Evolutionary conservation across 345 rosid species (phyloP).

Genomic region (Bruguiera parviflora): DNA sequence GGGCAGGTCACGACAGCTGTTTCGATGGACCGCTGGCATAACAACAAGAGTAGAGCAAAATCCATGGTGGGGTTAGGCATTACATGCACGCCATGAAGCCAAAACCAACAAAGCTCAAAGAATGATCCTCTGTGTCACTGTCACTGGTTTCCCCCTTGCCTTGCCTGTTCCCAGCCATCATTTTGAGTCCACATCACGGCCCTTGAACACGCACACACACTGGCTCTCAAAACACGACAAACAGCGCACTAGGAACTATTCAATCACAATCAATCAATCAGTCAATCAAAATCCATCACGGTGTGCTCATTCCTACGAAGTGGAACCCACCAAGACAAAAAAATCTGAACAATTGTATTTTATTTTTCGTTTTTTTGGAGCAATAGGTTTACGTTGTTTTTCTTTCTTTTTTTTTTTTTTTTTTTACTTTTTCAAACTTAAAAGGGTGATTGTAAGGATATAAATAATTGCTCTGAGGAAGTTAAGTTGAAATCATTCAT

Average conservation of each 20-base stretch:
- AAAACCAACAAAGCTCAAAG: neutral
- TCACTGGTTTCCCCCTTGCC: slow-evolving; percentile 16
- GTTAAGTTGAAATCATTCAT: no score
- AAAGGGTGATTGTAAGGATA: no score
- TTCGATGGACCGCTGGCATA: slow-evolving; percentile 17
- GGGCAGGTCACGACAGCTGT: slow-evolving; percentile 4
- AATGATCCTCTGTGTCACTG: slow-evolving; percentile 14
- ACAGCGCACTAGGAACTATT: slow-evolving; percentile 11
- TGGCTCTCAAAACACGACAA: neutral
- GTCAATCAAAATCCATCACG: slow-evolving; percentile 14
- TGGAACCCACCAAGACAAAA: neutral
- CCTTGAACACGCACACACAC: slow-evolving; percentile 12
- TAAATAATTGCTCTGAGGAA: no score
- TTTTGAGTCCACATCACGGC: slow-evolving; percentile 25
- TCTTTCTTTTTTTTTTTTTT: no score
- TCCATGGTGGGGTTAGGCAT: slow-evolving; percentile 18
- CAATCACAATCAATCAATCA: slow-evolving; percentile 16
- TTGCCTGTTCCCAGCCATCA: slow-evolving; percentile 17
- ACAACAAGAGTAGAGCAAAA: slow-evolving; percentile 10
- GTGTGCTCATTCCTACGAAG: no score
- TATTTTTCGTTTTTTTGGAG: neutral
- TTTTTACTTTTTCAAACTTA: no score
- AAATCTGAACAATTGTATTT: neutral
- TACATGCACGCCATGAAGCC: slow-evolving; percentile 5
- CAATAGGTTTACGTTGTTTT: slow-evolving; percentile 15